phyloP scores from a whole-genome alignment of 2,329 filamentous ascomycete genomes.

The Colletotrichum orbiculare region DNA sequence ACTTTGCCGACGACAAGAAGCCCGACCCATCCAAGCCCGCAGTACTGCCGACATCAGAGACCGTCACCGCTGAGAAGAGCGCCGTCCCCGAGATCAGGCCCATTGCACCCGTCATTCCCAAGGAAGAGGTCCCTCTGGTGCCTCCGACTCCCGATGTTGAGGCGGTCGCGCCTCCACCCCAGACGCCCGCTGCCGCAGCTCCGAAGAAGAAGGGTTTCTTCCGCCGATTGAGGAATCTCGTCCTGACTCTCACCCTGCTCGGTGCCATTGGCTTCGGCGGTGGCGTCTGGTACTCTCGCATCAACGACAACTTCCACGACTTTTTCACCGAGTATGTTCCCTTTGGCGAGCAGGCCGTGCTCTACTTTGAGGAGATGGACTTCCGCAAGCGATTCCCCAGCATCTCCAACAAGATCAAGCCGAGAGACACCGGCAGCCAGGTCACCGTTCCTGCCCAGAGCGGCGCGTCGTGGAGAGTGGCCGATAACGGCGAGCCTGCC shows the following conservation, averaged over 20 bases:
- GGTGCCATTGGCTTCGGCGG: constrained; percentile 84
- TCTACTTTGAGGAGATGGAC: constrained; percentile 95
- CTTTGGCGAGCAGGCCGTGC: constrained; percentile 91
- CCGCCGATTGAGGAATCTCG: constrained; percentile 79
- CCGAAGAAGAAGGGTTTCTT: constrained; percentile 72
- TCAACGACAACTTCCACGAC: constrained; percentile 98
- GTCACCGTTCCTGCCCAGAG: constrained; percentile 88
- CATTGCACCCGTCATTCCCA: constrained; percentile 50
- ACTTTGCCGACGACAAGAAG: constrained; percentile 66
- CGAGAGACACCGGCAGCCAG: constrained; percentile 71
- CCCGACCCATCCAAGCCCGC: constrained; percentile 59
- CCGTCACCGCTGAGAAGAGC: constrained; percentile 59
- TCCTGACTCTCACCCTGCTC: constrained; percentile 81
- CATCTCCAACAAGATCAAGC: constrained; percentile 53
- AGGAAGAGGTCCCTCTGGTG: constrained; percentile 52
- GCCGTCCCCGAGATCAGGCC: constrained; percentile 53
- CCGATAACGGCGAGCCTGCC: constrained; percentile 67
- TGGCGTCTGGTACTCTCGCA: constrained; percentile 90
- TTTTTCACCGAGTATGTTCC: constrained; percentile 98
- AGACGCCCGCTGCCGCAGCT: constrained; percentile 49
- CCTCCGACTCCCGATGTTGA: constrained; percentile 47
- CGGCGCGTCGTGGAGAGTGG: constrained; percentile 83
- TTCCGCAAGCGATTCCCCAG: constrained; percentile 85
- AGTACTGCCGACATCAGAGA: constrained; percentile 66
- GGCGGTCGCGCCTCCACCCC: constrained; percentile 50